Evolutionary conservation across 805 yeast species (phyloP).

Genomic region (Ogataea populi-albae): DNA sequence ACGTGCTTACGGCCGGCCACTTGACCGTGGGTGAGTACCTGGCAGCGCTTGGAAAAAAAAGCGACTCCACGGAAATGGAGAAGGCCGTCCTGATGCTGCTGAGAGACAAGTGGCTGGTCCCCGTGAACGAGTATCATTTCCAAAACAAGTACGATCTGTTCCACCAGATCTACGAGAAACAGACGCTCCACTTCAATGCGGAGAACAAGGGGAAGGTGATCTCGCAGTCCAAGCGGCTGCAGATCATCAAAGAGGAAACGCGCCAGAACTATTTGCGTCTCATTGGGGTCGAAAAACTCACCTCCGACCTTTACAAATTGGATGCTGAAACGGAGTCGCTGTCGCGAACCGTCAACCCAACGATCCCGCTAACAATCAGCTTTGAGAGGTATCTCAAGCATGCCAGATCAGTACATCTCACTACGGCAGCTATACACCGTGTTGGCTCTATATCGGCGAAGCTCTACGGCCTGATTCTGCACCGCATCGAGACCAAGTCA

Average conservation of each 20-base stretch:
- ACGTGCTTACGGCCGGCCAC: constrained; percentile 67
- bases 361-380: constrained; percentile 56
- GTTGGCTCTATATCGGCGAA: constrained; percentile 67
- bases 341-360: constrained; percentile 44
- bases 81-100: constrained; percentile 43
- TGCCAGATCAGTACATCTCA: constrained; percentile 62
- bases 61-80: constrained; percentile 29
- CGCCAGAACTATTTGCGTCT: constrained; percentile 29
- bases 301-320: constrained; percentile 11
- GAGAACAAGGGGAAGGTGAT: constrained; percentile 28
- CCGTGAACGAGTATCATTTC: constrained; percentile 37
- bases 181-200: constrained; percentile 32
- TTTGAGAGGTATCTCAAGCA: constrained; percentile 64
- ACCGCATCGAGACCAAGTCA: constrained; percentile 55
- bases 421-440: constrained; percentile 58
- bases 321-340: constrained; percentile 9
- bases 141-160: constrained; percentile 32
- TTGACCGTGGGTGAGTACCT: constrained; percentile 54
- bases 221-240: constrained; percentile 54
- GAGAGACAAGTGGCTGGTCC: constrained; percentile 49
- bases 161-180: constrained; percentile 37
- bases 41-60: constrained; percentile 26
- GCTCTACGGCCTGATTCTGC: constrained; percentile 59
- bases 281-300: constrained; percentile 12
- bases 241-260: constrained; percentile 61